Evolutionary conservation across 164 flowering plant genomes (phyloP).

Genomic region (Chimonanthus salicifolius): DNA sequence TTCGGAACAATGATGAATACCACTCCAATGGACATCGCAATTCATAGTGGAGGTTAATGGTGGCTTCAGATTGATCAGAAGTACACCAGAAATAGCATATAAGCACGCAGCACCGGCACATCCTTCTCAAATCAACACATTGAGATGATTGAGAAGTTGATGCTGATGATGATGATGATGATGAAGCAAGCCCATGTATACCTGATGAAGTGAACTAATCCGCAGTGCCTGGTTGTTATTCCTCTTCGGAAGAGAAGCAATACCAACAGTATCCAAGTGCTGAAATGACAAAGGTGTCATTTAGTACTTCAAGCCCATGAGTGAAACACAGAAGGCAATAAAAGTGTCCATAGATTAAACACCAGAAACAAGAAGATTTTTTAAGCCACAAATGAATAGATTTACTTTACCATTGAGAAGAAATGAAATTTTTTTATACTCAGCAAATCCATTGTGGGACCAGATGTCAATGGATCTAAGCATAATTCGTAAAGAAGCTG

Average conservation of each 20-base stretch:
- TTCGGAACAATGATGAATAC: no score
- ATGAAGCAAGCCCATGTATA: slow-evolving; percentile 10
- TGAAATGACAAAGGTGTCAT: slow-evolving; percentile 20
- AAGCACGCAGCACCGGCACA: no score
- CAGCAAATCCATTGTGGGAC: slow-evolving; percentile 75
- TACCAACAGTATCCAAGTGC: slow-evolving; percentile 78
- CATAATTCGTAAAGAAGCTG: slow-evolving; percentile 90
- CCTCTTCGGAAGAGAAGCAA: slow-evolving; percentile 88
- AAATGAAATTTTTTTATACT: slow-evolving; percentile 73
- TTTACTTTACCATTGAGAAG: slow-evolving; percentile 63
- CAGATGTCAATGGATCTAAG: slow-evolving; percentile 80
- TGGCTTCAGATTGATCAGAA: not conserved
- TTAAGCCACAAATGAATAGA: not conserved
- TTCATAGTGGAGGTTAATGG: not conserved
- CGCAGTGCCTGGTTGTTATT: slow-evolving; percentile 72
- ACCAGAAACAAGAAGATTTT: not conserved
- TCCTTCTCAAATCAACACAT: no score
- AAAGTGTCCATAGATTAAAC: slow-evolving; percentile 2
- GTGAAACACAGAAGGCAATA: not conserved
- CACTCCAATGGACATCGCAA: no score
- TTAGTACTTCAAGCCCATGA: not conserved
- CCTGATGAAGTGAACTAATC: slow-evolving; percentile 96
- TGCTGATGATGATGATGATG: no score
- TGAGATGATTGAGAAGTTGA: no score
- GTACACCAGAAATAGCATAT: not conserved